Evolutionary conservation across 345 rosid genomes (phyloP).

Genomic region (Camelina sativa): DNA sequence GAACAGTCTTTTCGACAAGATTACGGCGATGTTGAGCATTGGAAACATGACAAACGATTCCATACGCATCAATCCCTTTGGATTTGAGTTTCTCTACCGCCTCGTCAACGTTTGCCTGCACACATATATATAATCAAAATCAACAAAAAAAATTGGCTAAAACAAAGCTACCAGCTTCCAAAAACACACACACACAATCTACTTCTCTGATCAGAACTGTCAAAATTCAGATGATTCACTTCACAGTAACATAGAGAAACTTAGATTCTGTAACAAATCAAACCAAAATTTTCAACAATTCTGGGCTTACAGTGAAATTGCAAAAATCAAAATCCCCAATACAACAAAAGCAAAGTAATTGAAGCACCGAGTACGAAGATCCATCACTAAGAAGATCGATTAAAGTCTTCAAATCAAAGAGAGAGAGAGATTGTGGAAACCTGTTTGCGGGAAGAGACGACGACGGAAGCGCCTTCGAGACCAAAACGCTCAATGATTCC

Average conservation of each 20-base stretch:
- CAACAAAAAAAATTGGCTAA: not conserved
- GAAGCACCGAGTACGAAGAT: slow-evolving; percentile 5
- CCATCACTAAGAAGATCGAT: not conserved
- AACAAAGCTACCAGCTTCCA: not conserved
- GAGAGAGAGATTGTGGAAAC: slow-evolving; percentile 19
- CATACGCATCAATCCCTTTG: slow-evolving; percentile 70
- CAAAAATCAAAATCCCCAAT: not conserved
- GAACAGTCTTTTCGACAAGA: slow-evolving; percentile 66
- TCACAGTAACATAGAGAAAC: not conserved
- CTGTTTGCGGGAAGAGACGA: slow-evolving; percentile 52
- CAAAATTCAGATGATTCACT: not conserved
- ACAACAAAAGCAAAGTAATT: not conserved
- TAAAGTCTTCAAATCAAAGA: not conserved
- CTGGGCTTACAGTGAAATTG: not conserved
- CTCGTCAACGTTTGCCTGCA: slow-evolving; percentile 81
- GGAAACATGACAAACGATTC: slow-evolving; percentile 90
- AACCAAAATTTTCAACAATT: not conserved
- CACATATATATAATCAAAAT: not conserved
- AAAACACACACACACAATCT: not conserved
- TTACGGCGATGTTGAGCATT: slow-evolving; percentile 72
- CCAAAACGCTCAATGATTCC: slow-evolving; percentile 78
- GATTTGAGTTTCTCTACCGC: slow-evolving; percentile 74
- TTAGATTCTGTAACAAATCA: not conserved
- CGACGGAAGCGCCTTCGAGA: slow-evolving; percentile 58
- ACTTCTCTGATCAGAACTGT: not conserved